Conservation (phyloP, 805 yeast species). For the Candida maesae region DNA sequence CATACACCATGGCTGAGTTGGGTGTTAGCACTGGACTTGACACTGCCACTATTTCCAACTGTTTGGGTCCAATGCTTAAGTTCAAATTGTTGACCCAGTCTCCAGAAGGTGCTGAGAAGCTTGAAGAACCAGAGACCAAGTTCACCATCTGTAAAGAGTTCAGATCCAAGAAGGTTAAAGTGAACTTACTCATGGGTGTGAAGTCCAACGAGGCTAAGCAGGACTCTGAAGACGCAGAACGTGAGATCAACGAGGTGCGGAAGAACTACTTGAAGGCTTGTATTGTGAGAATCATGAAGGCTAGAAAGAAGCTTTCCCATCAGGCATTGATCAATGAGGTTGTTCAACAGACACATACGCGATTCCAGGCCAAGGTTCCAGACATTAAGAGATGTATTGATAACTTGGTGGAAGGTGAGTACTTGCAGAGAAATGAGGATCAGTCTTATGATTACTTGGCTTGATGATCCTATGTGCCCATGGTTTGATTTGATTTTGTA, state of each 20-base stretch:
- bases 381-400: slow-evolving; percentile 88
- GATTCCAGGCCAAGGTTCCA: slow-evolving; percentile 82
- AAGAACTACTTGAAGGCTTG: slow-evolving; percentile 86
- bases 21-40: slow-evolving; percentile 66
- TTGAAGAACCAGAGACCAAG: slow-evolving; percentile 48
- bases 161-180: slow-evolving; percentile 77
- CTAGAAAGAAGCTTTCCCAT: slow-evolving; percentile 76
- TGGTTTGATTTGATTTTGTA: too few relatives aligned
- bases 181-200: slow-evolving; percentile 67
- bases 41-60: slow-evolving; percentile 62
- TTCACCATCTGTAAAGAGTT: slow-evolving; percentile 77
- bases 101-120: slow-evolving; percentile 57
- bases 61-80: slow-evolving; percentile 74
- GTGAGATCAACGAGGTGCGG: slow-evolving; percentile 83
- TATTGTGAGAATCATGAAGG: slow-evolving; percentile 95
- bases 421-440: slow-evolving; percentile 69
- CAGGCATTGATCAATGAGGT: slow-evolving; percentile 83
- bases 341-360: slow-evolving; percentile 70
- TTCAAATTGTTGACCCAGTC: slow-evolving; percentile 66
- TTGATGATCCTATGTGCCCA: slow-evolving; percentile 25
- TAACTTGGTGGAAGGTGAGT: slow-evolving; percentile 79
- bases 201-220: slow-evolving; percentile 52
- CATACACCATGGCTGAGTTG: slow-evolving; percentile 58
- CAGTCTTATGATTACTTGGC: slow-evolving; percentile 81
- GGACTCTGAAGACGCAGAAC: slow-evolving; percentile 70